Conservation (phyloP, 1,284 basidiomycete genomes). For the Peniophora sp. region DNA sequence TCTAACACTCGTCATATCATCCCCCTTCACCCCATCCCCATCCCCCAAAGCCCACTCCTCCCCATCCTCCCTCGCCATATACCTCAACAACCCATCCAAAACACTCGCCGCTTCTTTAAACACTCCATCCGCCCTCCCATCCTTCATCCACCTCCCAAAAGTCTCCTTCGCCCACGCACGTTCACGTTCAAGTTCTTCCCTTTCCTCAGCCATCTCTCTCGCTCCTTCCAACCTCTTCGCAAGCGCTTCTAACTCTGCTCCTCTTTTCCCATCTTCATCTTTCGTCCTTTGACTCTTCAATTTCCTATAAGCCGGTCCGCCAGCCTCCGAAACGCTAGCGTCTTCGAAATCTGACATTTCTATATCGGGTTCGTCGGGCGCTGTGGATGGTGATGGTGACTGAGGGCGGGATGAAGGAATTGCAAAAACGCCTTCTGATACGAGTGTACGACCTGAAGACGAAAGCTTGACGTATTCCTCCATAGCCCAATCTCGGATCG, state of each 20-base stretch:
- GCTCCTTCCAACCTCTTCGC: slow-evolving; percentile 6
- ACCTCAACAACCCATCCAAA: slow-evolving; percentile 10
- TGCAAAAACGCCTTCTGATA: slow-evolving; percentile 13
- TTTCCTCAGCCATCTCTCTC: slow-evolving; percentile 9
- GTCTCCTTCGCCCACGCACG: slow-evolving; percentile 11
- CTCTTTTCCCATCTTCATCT: slow-evolving; percentile 11
- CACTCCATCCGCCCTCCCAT: slow-evolving; percentile 11
- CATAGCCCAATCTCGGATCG: slow-evolving; percentile 11
- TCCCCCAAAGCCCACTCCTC: slow-evolving; percentile 7
- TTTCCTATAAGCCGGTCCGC: background rate
- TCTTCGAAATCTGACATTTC: background rate
- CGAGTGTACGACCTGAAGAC: slow-evolving; percentile 8
- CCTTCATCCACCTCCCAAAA: slow-evolving; percentile 9
- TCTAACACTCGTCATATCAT: background rate
- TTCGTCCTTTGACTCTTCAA: background rate
- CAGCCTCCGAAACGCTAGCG: background rate
- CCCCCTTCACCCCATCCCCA: background rate
- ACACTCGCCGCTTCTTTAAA: slow-evolving; percentile 10
- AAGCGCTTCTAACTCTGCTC: slow-evolving; percentile 7
- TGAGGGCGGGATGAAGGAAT: slow-evolving; percentile 1
- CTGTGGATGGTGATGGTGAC: background rate
- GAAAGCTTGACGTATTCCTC: slow-evolving; percentile 14
- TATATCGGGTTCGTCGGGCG: background rate
- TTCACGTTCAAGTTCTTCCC: slow-evolving; percentile 12
- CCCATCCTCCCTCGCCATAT: slow-evolving; percentile 10